phyloP scores from a whole-genome alignment of 768 basidiomycete species.

The Crassisporium funariophilum region DNA sequence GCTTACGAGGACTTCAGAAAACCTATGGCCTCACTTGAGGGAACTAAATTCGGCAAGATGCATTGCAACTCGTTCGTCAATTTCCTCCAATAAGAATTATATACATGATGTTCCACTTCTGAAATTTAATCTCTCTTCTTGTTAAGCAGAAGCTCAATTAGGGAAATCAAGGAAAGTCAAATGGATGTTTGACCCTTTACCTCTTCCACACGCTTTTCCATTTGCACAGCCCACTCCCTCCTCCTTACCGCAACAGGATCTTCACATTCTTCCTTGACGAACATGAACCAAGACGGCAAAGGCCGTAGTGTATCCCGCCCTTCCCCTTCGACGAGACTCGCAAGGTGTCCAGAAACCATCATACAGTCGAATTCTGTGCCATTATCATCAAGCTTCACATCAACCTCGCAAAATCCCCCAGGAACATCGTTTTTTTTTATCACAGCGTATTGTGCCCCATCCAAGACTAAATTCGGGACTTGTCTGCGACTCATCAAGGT shows the following conservation, averaged over 20 bases:
- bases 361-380: conserved; percentile 9
- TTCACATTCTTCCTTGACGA: conserved; percentile 1
- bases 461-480: conserved; percentile 2
- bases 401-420: conserved; percentile 18
- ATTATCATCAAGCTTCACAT: conserved; percentile 22
- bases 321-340: conserved; percentile 4
- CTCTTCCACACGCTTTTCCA: too few relatives aligned
- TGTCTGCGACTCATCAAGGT: not conserved
- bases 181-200: too few relatives aligned
- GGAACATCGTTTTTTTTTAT: conserved; percentile 10
- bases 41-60: too few relatives aligned
- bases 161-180: too few relatives aligned
- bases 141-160: too few relatives aligned
- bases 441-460: not conserved
- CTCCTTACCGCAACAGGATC: not conserved
- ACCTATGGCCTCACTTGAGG: too few relatives aligned
- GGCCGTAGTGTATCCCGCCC: conserved; percentile 15
- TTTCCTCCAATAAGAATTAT: too few relatives aligned
- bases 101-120: too few relatives aligned
- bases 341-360: conserved; percentile 21
- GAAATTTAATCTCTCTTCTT: too few relatives aligned
- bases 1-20: too few relatives aligned
- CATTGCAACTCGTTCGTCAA: too few relatives aligned
- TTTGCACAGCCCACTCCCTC: too few relatives aligned
- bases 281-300: conserved; percentile 16